Evolutionary conservation across 2,329 filamentous ascomycete species (phyloP), one percentile per base, ranked within the genome.

Genomic region (Ophiostoma triangulosporum): DNA sequence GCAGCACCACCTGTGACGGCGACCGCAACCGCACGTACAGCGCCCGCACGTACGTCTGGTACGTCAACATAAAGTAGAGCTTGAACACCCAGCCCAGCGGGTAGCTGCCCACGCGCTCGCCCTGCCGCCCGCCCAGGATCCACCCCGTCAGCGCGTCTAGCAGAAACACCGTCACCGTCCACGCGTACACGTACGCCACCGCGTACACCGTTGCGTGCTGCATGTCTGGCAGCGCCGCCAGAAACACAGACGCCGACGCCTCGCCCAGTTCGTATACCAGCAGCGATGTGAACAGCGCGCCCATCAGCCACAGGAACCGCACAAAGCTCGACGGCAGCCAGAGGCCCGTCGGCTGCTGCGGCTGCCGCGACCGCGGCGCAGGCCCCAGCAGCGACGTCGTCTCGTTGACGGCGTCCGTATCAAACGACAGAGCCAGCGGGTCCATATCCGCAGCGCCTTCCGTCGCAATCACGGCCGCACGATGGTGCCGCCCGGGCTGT

Each of bases 71-170:
- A 64, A 83, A 84, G 65, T 63, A 83, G 76, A 85, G 71, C 64
- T 85, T 85, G 61, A 85, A 85, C 40, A 83, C 76, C 77, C 80
- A 85, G 59, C 79, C 81, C 54, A 85, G 65, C n/a, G 81, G 81
- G 61, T 85, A 85, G 63, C 78, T 83, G 36, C 81, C 80, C 1
- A 85, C 81, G 31, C 81, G 71, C 63, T 84, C 78, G 48, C 81
- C 81, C 59, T 84, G 78, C 51, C 75, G 77, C 36, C 77, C 80
- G 45, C 81, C 81, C 36, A 85, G 65, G 48, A 84, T 81, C 78
- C 79, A 85, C 1, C 79, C 81, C 0, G 80, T 83, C 54, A 83
- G 66, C 2, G 74, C 76, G 61, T 85, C 81, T 7, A 85, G 69
- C 24, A 84, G 65, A 57, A 84, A 77, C 8, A 85, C 80, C 1